A percentile compares a stretch with the other conserved stretches of the same genome.
Evolutionary conservation across 2,329 filamentous ascomycete species (phyloP).

Genomic region (Elsinoe fawcettii): DNA sequence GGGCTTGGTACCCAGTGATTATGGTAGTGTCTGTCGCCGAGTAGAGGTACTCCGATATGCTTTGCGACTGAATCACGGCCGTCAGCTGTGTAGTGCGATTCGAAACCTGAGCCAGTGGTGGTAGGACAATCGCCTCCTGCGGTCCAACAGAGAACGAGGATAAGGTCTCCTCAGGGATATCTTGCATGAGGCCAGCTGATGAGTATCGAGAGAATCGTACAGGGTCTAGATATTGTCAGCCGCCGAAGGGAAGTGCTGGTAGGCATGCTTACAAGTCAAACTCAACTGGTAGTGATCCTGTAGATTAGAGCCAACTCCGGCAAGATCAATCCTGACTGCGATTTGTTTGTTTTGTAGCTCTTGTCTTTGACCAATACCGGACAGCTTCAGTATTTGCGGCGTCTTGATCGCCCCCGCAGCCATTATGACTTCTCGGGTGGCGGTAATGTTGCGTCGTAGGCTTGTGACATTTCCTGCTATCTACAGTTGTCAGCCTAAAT

Average conservation of each 20-base stretch:
- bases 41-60: conserved; percentile 20
- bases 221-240: conserved; percentile 16
- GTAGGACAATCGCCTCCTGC: conserved; percentile 26
- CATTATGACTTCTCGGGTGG: conserved; percentile 26
- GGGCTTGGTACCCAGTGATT: conserved; percentile 23
- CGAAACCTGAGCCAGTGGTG: conserved; percentile 22
- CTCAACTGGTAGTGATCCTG: conserved; percentile 45
- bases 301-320: conserved; percentile 57
- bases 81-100: conserved; percentile 20
- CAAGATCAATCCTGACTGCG: conserved; percentile 46
- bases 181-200: not conserved
- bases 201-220: not conserved
- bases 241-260: not conserved
- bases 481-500: conserved; percentile 14
- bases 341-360: conserved; percentile 44
- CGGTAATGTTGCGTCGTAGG: conserved; percentile 21
- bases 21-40: conserved; percentile 19
- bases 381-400: conserved; percentile 28
- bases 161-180: not conserved
- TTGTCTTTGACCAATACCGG: conserved; percentile 50
- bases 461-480: conserved; percentile 21
- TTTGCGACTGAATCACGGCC: conserved; percentile 20
- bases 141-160: conserved; percentile 15
- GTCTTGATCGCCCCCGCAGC: conserved; percentile 26
- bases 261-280: conserved; percentile 15